Percentiles rank a stretch among this genome's conserved stretches.
Conservation (phyloP, 2,329 filamentous ascomycete genomes). For the Beauveria brongniartii region DNA sequence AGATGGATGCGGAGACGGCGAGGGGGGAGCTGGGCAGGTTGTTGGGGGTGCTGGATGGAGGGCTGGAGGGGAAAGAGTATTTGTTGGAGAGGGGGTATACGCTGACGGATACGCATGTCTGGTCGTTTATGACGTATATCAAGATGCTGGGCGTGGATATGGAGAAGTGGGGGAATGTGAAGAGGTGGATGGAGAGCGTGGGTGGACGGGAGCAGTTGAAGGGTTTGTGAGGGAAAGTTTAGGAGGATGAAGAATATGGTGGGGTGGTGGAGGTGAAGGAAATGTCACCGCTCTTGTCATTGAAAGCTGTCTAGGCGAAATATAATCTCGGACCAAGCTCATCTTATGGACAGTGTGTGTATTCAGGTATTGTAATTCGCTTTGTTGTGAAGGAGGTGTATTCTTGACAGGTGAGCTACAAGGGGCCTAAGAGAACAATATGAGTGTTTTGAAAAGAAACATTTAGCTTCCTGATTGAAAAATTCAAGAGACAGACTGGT, state of each 20-base stretch:
- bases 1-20: not conserved
- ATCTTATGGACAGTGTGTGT: too few relatives aligned
- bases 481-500: too few relatives aligned
- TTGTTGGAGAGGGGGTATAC: not conserved
- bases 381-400: too few relatives aligned
- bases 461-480: too few relatives aligned
- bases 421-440: too few relatives aligned
- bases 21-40: not conserved
- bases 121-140: slow-evolving; percentile 6
- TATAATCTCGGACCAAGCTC: too few relatives aligned
- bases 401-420: too few relatives aligned
- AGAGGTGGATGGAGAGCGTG: not conserved
- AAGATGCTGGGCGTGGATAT: slow-evolving; percentile 1
- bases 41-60: not conserved
- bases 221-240: not conserved
- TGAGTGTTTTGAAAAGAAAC: too few relatives aligned
- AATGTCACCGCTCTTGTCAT: not conserved
- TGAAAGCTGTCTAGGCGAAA: not conserved
- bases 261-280: not conserved
- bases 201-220: not conserved
- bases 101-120: slow-evolving; percentile 10
- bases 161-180: not conserved
- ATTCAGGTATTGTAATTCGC: too few relatives aligned
- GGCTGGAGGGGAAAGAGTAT: not conserved
- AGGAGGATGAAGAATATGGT: too few relatives aligned